These are phyloP conservation scores for Mrakia blollopis DNA, from an alignment of 768 basidiomycete species.

Conservation along the genomic window DNA sequence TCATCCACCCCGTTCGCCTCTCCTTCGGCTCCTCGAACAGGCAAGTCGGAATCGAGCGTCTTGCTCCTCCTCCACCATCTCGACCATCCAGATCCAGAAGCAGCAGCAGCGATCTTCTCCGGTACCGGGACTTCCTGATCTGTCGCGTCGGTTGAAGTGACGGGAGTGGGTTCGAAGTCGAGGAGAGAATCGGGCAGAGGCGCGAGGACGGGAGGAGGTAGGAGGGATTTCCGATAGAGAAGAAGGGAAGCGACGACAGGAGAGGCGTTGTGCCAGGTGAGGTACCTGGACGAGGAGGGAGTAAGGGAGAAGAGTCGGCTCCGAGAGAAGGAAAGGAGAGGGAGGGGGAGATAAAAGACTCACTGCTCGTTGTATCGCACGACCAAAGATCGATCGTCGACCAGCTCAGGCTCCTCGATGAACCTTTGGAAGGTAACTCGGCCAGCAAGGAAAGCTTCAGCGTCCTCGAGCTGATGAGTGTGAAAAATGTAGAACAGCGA, in stretches of 20 bases:
- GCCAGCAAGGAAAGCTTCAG: slow-evolving; percentile 56
- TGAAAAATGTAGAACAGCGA: neutral
- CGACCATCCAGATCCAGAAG: slow-evolving; percentile 45
- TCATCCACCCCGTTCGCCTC: neutral
- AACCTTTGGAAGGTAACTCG: slow-evolving; percentile 63
- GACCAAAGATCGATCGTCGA: slow-evolving; percentile 62
- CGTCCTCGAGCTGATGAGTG: slow-evolving; percentile 55
- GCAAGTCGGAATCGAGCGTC: slow-evolving; percentile 31
- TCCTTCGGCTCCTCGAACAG: neutral
- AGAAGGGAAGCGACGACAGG: slow-evolving; percentile 69
- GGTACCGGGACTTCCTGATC: neutral
- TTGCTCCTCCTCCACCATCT: slow-evolving; percentile 43
- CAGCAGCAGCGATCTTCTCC: neutral
- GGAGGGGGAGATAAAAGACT: slow-evolving; percentile 41
- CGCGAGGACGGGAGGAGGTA: neutral
- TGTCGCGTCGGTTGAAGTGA: neutral
- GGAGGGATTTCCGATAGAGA: slow-evolving; percentile 56
- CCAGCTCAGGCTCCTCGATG: slow-evolving; percentile 59
- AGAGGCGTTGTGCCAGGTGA: slow-evolving; percentile 68
- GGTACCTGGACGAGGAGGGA: slow-evolving; percentile 52
- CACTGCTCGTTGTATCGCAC: slow-evolving; percentile 69
- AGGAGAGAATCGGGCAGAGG: neutral
- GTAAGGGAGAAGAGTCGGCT: neutral
- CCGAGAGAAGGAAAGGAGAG: neutral
- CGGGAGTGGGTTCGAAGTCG: neutral